A percentile compares a stretch with the other conserved stretches of the same genome.
Conservation (phyloP, 1,284 basidiomycete species). For the Trichosporon coremiiforme region DNA sequence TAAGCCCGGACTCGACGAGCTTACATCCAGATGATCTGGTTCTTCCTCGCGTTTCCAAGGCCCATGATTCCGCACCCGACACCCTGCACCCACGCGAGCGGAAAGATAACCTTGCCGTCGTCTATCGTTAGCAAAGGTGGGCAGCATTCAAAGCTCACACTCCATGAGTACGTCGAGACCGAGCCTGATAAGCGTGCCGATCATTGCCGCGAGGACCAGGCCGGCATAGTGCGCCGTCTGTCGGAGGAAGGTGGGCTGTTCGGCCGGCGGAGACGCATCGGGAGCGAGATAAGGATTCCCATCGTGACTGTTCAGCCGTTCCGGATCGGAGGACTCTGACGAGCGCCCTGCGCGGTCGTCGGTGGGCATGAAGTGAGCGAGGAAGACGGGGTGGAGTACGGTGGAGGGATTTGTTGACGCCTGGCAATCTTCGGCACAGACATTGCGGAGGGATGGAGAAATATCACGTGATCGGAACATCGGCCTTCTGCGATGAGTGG, state of each 20-base stretch:
- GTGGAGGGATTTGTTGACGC: not conserved
- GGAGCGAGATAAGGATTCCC: slow-evolving; percentile 21
- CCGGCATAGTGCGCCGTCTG: slow-evolving; percentile 59
- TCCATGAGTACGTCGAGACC: slow-evolving; percentile 68
- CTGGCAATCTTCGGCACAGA: not conserved
- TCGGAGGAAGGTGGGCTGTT: slow-evolving; percentile 35
- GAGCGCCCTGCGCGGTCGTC: slow-evolving; percentile 6
- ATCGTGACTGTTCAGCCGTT: not conserved
- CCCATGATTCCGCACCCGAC: slow-evolving; percentile 94
- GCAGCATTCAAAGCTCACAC: slow-evolving; percentile 39
- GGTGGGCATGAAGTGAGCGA: not conserved
- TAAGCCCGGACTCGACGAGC: slow-evolving; percentile 46
- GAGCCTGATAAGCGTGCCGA: slow-evolving; percentile 75
- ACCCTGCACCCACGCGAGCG: slow-evolving; percentile 83
- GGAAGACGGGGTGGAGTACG: not conserved
- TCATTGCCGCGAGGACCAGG: slow-evolving; percentile 72
- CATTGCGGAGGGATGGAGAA: not conserved
- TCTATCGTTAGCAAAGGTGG: slow-evolving; percentile 33
- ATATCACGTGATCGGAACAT: slow-evolving; percentile 1
- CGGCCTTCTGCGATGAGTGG: slow-evolving; percentile 9
- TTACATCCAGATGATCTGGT: slow-evolving; percentile 72
- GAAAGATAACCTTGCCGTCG: slow-evolving; percentile 71
- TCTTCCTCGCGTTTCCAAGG: slow-evolving; percentile 67
- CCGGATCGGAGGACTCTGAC: slow-evolving; percentile 2
- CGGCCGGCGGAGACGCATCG: slow-evolving; percentile 34